These are phyloP conservation scores for Penicillium ucsense DNA, from an alignment of 495 filamentous ascomycete species.

Conservation along the genomic window DNA sequence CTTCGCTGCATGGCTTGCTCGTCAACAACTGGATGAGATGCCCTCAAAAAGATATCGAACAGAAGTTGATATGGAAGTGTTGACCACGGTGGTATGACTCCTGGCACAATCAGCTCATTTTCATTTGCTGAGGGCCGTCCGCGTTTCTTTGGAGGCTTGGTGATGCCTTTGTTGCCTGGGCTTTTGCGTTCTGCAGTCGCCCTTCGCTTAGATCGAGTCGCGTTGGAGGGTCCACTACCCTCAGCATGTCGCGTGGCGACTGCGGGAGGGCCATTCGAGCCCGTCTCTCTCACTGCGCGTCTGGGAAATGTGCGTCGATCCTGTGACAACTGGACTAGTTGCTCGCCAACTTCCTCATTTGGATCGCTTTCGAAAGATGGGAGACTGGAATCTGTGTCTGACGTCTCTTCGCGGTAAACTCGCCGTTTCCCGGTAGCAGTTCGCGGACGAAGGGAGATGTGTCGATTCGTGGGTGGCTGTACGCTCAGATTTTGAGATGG, in stretches of 20 bases:
- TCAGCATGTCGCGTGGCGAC: not conserved
- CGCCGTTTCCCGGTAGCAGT: conserved; percentile 18
- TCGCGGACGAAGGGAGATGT: conserved; percentile 28
- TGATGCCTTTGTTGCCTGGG: conserved; percentile 9
- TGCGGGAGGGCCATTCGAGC: too few relatives aligned
- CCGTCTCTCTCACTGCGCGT: too few relatives aligned
- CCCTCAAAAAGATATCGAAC: conserved; percentile 56
- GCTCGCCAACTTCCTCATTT: not conserved
- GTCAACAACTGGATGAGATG: conserved; percentile 52
- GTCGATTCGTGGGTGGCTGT: conserved; percentile 5
- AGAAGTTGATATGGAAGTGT: conserved; percentile 64
- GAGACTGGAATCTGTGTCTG: conserved; percentile 22
- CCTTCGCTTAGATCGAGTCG: conserved; percentile 9
- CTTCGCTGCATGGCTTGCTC: conserved; percentile 23
- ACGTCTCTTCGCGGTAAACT: conserved; percentile 39
- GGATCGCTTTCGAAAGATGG: conserved; percentile 3
- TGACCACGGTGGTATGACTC: conserved; percentile 55
- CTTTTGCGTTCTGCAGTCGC: conserved; percentile 7
- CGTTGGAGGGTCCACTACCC: conserved; percentile 3
- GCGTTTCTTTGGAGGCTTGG: conserved; percentile 20
- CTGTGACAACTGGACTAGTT: not conserved
- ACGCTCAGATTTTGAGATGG: not conserved
- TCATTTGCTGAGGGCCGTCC: conserved; percentile 14
- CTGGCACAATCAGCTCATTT: conserved; percentile 19
- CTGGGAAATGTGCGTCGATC: too few relatives aligned